Base-by-base conservation (phyloP, 2,329 filamentous ascomycete genomes). In the Xylariaceae sp. region DNA sequence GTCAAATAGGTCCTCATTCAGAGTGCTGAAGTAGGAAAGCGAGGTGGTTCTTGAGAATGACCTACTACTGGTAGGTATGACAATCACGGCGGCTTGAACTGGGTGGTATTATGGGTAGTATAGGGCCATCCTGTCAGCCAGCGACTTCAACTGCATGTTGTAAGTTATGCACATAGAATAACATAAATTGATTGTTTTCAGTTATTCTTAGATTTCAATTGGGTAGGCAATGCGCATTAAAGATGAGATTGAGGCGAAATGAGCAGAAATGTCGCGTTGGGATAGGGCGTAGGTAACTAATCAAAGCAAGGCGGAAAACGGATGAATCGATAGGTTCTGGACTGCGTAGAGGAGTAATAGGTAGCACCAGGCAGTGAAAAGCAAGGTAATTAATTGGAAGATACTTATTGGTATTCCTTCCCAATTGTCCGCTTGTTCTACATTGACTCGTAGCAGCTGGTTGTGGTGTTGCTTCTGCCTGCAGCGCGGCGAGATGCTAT, bases 221-320 rank as follows among this genome's bases (percentile, higher is more conserved):
- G 33, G 44, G 28, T 26, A 19, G 23, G 40, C 49, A n/a, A 28
- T 19, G 34, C 21, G 48, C 8, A 31, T 7, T 37, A 40, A 48
- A 39, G 47, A 43, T n/a, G n/a, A 39, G 28, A 29, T n/a, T 12
- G 49, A 34, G 31, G 54, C 49, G 26, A 52, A 11, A 37, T 33
- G 37, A 29, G 37, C 37, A 53, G 46, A 16, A 46, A 56, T 37
- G 19, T 37, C 23, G 53, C 37, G 36, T 53, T 44, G 45, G 29
- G 33, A 53, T n/a, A 17, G 47, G 45, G 49, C 44, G 24, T 31
- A 19, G 16, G 29, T 34, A 28, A 17, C 33, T 49, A 50, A 34
- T 40, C 34, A 33, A 56, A 47, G 50, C 51, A 61, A 61, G 58
- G 58, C 55, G 57, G 40, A 51, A 24, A 24, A 23, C 50, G 12